Conservation (phyloP, 768 basidiomycete species). For the Psilocybe subaeruginosa region DNA sequence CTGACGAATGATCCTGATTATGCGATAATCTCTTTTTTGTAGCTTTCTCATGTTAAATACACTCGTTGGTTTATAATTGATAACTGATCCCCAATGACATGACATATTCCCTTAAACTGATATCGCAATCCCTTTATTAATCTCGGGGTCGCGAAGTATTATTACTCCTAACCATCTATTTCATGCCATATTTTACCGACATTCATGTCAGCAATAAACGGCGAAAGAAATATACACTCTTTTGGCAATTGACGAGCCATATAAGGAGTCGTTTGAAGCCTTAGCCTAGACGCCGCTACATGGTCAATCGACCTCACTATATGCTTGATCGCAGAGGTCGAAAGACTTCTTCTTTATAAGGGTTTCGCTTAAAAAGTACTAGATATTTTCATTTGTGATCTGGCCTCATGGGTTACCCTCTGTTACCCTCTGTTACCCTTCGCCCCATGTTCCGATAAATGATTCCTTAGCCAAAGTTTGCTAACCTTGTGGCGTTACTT, state of each 20-base stretch:
- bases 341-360: neutral
- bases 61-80: neutral
- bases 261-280: slow-evolving; percentile 11
- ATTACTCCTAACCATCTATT: neutral
- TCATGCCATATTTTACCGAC: neutral
- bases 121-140: neutral
- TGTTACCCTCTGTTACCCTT: neutral
- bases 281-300: neutral
- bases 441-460: neutral
- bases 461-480: neutral
- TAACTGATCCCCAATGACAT: slow-evolving; percentile 12
- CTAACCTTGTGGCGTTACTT: slow-evolving; percentile 5
- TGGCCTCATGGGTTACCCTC: neutral
- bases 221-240: slow-evolving; percentile 3
- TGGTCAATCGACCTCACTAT: neutral
- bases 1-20: slow-evolving; percentile 7
- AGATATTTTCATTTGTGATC: neutral
- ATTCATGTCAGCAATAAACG: neutral
- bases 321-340: neutral
- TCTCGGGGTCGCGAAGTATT: neutral
- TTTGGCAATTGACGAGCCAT: slow-evolving; percentile 19
- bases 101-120: slow-evolving; percentile 11
- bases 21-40: slow-evolving; percentile 6
- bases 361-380: neutral
- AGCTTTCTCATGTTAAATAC: slow-evolving; percentile 17